Evolutionary conservation across 1,284 basidiomycete genomes (phyloP).

Genomic region (Fistulina hepatica): DNA sequence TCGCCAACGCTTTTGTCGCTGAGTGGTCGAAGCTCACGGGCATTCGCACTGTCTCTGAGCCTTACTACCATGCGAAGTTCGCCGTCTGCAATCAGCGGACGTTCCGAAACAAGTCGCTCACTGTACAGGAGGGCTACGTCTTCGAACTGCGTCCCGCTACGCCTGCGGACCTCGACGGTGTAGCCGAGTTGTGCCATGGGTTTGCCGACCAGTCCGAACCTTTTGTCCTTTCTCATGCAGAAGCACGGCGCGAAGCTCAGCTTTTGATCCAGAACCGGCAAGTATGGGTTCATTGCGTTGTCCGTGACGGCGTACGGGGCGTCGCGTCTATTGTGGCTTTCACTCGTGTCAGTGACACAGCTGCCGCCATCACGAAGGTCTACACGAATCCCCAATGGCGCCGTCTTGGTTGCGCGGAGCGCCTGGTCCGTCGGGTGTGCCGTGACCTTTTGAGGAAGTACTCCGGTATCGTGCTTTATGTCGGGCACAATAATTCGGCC

Average conservation of each 20-base stretch:
- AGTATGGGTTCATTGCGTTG: constrained; percentile 52
- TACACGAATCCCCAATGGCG: constrained; percentile 43
- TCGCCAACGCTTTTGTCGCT: constrained; percentile 37
- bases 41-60: constrained; percentile 23
- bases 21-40: constrained; percentile 37
- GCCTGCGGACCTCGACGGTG: constrained; percentile 29
- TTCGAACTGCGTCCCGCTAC: constrained; percentile 35
- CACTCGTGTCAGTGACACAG: constrained; percentile 39
- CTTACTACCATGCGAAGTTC: constrained; percentile 55
- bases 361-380: constrained; percentile 57
- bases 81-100: constrained; percentile 40
- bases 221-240: constrained; percentile 33
- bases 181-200: constrained; percentile 38
- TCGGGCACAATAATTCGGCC: constrained; percentile 44
- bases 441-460: constrained; percentile 24
- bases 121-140: constrained; percentile 19
- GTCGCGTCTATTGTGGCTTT: constrained; percentile 57
- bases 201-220: constrained; percentile 56
- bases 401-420: constrained; percentile 41
- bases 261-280: constrained; percentile 35
- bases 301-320: constrained; percentile 33
- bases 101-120: constrained; percentile 23
- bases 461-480: constrained; percentile 40
- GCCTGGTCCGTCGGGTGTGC: constrained; percentile 43
- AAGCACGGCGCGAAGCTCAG: constrained; percentile 40